Percentiles rank a stretch among this genome's conserved stretches.
phyloP scores from a whole-genome alignment of 352 stramenopile genomes.

The Pythium coloratum region DNA sequence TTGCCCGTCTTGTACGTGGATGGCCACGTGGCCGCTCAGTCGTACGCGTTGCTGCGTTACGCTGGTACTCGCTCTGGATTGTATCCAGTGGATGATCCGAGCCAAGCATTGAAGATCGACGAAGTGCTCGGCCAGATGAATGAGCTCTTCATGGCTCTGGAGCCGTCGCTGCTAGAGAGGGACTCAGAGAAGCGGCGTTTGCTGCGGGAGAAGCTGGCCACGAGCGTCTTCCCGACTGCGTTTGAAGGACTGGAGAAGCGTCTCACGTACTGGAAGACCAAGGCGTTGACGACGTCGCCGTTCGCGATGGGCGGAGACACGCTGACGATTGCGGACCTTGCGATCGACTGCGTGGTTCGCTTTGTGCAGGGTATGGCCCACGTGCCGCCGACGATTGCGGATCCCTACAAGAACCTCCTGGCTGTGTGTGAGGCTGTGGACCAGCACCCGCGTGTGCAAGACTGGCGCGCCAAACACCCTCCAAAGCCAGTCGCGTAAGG shows the following conservation, averaged over 20 bases:
- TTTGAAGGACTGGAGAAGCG: conserved; percentile 42
- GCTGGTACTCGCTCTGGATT: conserved; percentile 30
- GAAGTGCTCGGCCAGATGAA: conserved; percentile 31
- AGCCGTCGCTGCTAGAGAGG: conserved; percentile 31
- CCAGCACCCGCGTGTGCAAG: conserved; percentile 11
- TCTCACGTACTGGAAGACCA: conserved; percentile 15
- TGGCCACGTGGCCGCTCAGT: conserved; percentile 27
- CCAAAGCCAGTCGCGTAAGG: neutral
- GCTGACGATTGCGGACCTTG: conserved; percentile 55
- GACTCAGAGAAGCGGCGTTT: conserved; percentile 29
- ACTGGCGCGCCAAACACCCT: conserved; percentile 14
- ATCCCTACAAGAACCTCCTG: conserved; percentile 6
- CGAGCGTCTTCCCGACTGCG: conserved; percentile 38
- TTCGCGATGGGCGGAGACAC: conserved; percentile 30
- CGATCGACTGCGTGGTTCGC: conserved; percentile 41
- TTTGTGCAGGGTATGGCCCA: conserved; percentile 14
- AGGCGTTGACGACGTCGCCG: neutral
- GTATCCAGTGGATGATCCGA: conserved; percentile 27
- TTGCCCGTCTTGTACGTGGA: conserved; percentile 35
- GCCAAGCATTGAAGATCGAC: neutral
- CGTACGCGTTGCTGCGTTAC: conserved; percentile 37
- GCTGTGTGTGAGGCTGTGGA: conserved; percentile 4
- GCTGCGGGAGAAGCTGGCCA: conserved; percentile 31
- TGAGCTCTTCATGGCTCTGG: conserved; percentile 19
- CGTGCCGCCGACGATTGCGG: conserved; percentile 17